phyloP scores from a whole-genome alignment of 2,329 filamentous ascomycete genomes.

The Aspergillus vadensis region DNA sequence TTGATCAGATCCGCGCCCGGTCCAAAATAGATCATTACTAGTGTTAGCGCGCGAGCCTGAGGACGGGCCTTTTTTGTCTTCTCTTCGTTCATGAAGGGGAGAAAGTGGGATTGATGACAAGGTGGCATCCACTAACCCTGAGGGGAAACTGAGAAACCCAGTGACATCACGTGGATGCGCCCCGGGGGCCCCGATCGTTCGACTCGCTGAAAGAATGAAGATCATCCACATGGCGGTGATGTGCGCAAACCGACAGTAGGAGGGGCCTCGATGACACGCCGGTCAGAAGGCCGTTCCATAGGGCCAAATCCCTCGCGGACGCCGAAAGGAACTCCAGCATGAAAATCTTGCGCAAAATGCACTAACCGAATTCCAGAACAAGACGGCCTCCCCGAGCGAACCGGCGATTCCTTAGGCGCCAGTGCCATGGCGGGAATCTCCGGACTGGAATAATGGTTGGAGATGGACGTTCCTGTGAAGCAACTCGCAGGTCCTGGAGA shows the following conservation, averaged over 20 bases:
- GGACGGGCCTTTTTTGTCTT: neutral
- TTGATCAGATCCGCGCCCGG: neutral
- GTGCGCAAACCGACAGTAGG: neutral
- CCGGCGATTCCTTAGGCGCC: conserved; percentile 14
- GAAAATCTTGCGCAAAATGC: neutral
- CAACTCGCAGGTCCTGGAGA: neutral
- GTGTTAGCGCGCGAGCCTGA: neutral
- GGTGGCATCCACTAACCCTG: neutral
- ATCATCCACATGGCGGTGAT: conserved; percentile 10
- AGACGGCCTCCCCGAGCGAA: neutral
- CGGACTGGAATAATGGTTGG: conserved; percentile 9
- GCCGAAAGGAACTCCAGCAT: neutral
- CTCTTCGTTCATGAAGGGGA: too few relatives aligned
- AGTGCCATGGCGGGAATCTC: conserved; percentile 11
- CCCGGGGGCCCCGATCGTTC: conserved; percentile 4
- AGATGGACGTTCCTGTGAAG: conserved; percentile 6
- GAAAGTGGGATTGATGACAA: neutral
- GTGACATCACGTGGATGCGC: conserved; percentile 17
- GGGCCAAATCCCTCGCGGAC: conserved; percentile 7
- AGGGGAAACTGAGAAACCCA: conserved; percentile 1
- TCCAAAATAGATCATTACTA: conserved; percentile 5
- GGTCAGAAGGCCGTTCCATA: conserved; percentile 7
- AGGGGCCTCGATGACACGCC: conserved; percentile 1
- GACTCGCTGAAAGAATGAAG: conserved; percentile 1
- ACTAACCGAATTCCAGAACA: neutral